Base-by-base conservation (phyloP, 75 land plant species). In the Cupressus sempervirens region DNA sequence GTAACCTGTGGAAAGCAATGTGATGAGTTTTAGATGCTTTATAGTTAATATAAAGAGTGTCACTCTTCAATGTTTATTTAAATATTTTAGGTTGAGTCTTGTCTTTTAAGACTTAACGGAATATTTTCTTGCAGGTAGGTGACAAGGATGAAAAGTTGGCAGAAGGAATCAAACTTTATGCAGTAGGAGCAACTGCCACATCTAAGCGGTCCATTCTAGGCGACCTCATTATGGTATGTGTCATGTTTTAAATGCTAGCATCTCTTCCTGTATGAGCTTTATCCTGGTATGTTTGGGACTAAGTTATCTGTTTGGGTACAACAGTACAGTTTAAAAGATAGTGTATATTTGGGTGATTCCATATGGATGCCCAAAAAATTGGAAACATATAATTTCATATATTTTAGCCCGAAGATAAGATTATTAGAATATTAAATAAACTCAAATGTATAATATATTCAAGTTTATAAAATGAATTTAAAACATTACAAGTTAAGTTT, bases 131-230 rank as follows among this genome's bases (percentile, higher is more conserved):
- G 32, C 85, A 96, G 98, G 98, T 96, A 84, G 98, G 98, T 50
- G 93, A 95, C 40, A 84, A 86, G 11, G 98, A 96, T 15, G 97
- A 96, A 38, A 96, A 96, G 86, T 86, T 96, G 65, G 97, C 97
- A 76, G 95, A 95, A 86, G 97, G 98, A 34, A 96, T 96, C 79
- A 96, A 96, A 83, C 93, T 96, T 46, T 91, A 90, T 90, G 94
- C 98, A 38, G 83, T 97, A 70, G 82, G 88, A 58, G 80, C 94
- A 23, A 88, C 92, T 73, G 73, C 91, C n/a, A 90, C 90, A 35
- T 52, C 62, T 13, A 96, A 93, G 82, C 93, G 91, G 0, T 88
- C 92, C 26, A 88, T 96, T 54, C 92, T 96, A 18, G 88, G 92
- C 82, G 96, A 96, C 84, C 87, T 96, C 62, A 84, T 94, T 32